Evolutionary conservation across 2,329 filamentous ascomycete genomes (phyloP), one percentile per base, ranked within the genome.

Genomic region (Delphinella strobiligena): DNA sequence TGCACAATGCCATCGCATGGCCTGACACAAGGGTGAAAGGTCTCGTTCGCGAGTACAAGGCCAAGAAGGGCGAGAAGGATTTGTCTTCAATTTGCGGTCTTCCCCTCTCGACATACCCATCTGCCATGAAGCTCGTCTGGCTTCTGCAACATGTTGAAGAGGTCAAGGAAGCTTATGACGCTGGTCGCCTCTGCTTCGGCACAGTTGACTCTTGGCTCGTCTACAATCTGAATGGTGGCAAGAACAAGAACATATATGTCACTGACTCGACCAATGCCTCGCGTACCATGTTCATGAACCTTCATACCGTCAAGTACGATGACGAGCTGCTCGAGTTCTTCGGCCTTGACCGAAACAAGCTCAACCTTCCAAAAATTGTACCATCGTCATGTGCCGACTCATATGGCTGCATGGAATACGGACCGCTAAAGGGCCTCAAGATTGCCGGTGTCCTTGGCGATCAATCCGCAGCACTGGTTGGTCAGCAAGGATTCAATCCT

Each of bases 241-340:
- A 69, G 22, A 69, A 76, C 37, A 74, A 71, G 36, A 72, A 78
- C 43, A 61, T 85, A 27, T 78, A 82, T 54, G 82, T 93, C 45
- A 91, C 86, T 0, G 86, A 93, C 59, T 77, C 80, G 40, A 84
- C 82, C 46, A 93, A 93, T 56, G 86, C 86, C n/a, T 88, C 82
- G 37, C 71, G 86, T 55, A 93, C 85, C 46, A 91, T 93, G 84
- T 89, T 93, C 60, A 86, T 91, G 78, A 86, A 93, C 62, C 68
- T 93, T 38, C 71, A 78, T 51, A 87, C 80, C n/a, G 69, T 84
- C 43, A 59, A 87, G 51, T 93, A 91, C 59, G 84, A 91, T 54
- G 75, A 85, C 43, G 70, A 67, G 30, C 71, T 91, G 10, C 64
- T 93, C n/a, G 61, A 74, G 12, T 93, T 91, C 63, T 93, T 93